Evolutionary conservation across 345 rosid genomes (phyloP), one percentile per base, ranked within the genome.

Genomic region (Lepidium africanum): DNA sequence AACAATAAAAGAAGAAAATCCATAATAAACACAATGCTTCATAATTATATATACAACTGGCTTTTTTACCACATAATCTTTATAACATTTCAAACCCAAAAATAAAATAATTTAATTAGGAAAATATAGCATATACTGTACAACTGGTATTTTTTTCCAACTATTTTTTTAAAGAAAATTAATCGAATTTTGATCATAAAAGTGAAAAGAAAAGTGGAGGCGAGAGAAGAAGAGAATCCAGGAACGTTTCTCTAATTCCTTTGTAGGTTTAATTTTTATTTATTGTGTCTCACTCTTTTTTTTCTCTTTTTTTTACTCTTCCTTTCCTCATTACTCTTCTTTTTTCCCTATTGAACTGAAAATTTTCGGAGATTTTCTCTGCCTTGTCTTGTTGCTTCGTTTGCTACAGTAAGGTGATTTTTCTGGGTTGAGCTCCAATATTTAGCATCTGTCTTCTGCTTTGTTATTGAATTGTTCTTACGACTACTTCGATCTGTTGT

Each of bases 191-290:
- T 38, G 63, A 27, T 58, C 46, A 65, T 65, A 17, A 49, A 58
- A 38, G 15, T 16, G n/a, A 46, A 55, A 65, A 23, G 17, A 72
- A 72, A 72, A 72, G 69, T 64, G 51, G 57, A 49, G 41, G 43
- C 39, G 4, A 57, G 51, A 70, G 67, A 47, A 47, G 71, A 73
- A 73, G 78, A 74, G 78, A 67, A 60, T 32, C 68, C 15, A 61
- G 6, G 6, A 60, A 74, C 73, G 73, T 52, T 74, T 67, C 73
- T 60, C 43, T 37, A 23, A 41, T 59, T 65, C 49, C 65, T 37
- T 64, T 37, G 17, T 70, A 6, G 10, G 42, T 38, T 13, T 19
- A 5, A 30, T 9, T 4, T 15, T 14, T 10, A 1, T 53, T 53
- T 36, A 23, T 9, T 17, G 42, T 25, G 16, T 42, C 51, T n/a